Percentiles rank a stretch among this genome's conserved stretches.
Evolutionary conservation across 176 grass and related monocot genomes (phyloP).

Genomic region (Oryza punctata): DNA sequence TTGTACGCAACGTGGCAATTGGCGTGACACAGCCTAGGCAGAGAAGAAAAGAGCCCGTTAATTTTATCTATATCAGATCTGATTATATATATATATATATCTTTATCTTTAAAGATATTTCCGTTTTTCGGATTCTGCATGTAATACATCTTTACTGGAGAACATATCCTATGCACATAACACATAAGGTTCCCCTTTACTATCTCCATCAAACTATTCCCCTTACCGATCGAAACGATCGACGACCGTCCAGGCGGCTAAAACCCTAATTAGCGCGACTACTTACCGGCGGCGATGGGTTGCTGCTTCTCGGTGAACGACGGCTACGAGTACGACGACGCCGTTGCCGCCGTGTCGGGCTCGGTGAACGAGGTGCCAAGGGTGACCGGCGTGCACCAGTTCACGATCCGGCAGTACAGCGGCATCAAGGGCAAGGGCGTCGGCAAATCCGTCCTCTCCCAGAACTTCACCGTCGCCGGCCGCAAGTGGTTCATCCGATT

Average conservation of each 20-base stretch:
- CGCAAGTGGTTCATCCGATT: constrained; percentile 38
- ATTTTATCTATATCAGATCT: no score
- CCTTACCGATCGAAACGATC: neutral
- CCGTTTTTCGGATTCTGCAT: neutral
- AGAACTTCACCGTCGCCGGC: constrained; percentile 42
- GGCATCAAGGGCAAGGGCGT: constrained; percentile 35
- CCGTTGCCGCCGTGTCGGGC: neutral
- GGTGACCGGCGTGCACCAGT: constrained; percentile 28
- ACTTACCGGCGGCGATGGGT: neutral
- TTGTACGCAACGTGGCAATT: no score
- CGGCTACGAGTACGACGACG: constrained; percentile 9
- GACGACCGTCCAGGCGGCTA: neutral
- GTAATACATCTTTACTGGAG: neutral
- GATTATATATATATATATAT: no score
- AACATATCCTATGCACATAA: no score
- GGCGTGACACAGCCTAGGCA: no score
- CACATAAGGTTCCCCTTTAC: no score
- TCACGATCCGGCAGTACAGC: constrained; percentile 45
- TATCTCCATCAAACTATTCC: neutral
- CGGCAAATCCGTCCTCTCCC: constrained; percentile 39
- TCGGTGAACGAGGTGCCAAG: constrained; percentile 17
- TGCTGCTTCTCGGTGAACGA: neutral
- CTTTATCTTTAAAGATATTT: no score
- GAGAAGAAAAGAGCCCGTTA: no score
- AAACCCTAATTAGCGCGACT: neutral